Percentiles rank a stretch among this genome's conserved stretches.
These are phyloP conservation scores for Chaetomium olivaceum DNA, from an alignment of 2,329 filamentous ascomycete species.

Conservation along the genomic window DNA sequence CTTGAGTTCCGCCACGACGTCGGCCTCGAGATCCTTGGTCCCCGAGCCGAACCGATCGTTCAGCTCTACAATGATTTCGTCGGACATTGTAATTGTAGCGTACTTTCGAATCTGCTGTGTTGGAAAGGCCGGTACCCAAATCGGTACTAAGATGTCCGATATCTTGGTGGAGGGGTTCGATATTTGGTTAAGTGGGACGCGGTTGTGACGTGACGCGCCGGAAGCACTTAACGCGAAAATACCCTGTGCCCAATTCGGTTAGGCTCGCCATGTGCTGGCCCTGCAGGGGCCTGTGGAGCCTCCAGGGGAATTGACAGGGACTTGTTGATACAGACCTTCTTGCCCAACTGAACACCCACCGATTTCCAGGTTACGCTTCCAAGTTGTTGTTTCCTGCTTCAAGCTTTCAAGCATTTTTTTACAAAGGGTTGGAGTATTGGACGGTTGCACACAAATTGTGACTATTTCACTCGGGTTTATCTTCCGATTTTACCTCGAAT, in stretches of 20 bases:
- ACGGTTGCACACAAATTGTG: background rate
- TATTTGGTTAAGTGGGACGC: slow-evolving; percentile 11
- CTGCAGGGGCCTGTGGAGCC: background rate
- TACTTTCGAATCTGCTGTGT: background rate
- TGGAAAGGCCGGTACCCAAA: background rate
- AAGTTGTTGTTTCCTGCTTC: background rate
- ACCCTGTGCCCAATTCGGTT: background rate
- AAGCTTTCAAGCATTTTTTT: too few species aligned
- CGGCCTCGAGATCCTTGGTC: slow-evolving; percentile 65
- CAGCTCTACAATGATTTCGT: slow-evolving; percentile 44
- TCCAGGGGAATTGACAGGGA: background rate
- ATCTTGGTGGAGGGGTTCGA: slow-evolving; percentile 18
- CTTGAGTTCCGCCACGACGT: slow-evolving; percentile 77
- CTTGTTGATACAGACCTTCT: background rate
- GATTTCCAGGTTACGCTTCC: background rate
- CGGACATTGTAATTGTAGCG: slow-evolving; percentile 39
- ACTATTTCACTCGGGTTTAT: background rate
- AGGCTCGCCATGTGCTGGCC: background rate
- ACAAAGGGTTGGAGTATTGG: background rate
- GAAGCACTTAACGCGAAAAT: slow-evolving; percentile 24
- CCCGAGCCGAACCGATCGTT: slow-evolving; percentile 56
- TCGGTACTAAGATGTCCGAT: background rate
- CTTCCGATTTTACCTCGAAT: background rate
- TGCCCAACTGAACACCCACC: background rate
- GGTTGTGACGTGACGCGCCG: slow-evolving; percentile 11